These are phyloP conservation scores for Entomortierella parvispora DNA, from an alignment of 192 early-diverging fungal species.

Conservation along the genomic window DNA sequence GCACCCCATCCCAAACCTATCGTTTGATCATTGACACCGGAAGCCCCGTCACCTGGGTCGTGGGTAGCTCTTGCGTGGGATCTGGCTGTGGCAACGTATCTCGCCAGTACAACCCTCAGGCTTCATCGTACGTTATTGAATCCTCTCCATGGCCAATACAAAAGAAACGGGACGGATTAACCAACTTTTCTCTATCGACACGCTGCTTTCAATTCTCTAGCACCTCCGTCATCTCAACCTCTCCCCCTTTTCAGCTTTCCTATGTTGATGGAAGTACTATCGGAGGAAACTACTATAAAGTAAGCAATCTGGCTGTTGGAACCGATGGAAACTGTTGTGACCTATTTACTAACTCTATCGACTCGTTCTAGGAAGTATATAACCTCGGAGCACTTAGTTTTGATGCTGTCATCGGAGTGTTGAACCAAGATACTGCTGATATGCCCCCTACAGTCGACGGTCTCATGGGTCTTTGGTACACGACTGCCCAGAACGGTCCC, in stretches of 20 bases:
- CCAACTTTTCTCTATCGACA: too few relatives aligned
- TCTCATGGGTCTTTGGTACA: constrained; percentile 37
- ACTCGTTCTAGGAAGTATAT: constrained; percentile 14
- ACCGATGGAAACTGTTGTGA: background rate
- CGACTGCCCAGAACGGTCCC: background rate
- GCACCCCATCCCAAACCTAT: constrained; percentile 73
- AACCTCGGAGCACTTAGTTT: constrained; percentile 23
- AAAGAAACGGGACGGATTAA: too few relatives aligned
- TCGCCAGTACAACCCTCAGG: constrained; percentile 11
- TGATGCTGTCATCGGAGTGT: constrained; percentile 12
- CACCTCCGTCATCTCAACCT: too few relatives aligned
- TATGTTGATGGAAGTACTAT: constrained; percentile 26
- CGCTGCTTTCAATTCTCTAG: too few relatives aligned
- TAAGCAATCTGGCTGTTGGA: background rate
- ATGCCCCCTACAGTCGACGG: constrained; percentile 25
- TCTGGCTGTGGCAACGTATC: constrained; percentile 1
- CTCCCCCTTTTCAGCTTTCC: constrained; percentile 11
- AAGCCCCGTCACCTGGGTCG: constrained; percentile 72
- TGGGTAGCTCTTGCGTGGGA: constrained; percentile 19
- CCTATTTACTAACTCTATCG: background rate
- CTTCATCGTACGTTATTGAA: constrained; percentile 27
- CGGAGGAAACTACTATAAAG: constrained; percentile 8
- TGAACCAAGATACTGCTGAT: background rate
- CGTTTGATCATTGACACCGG: constrained; percentile 79
- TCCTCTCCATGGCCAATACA: too few relatives aligned